Evolutionary conservation across 2,329 filamentous ascomycete species (phyloP).

Genomic region (Purpureocillium takamizusanense): DNA sequence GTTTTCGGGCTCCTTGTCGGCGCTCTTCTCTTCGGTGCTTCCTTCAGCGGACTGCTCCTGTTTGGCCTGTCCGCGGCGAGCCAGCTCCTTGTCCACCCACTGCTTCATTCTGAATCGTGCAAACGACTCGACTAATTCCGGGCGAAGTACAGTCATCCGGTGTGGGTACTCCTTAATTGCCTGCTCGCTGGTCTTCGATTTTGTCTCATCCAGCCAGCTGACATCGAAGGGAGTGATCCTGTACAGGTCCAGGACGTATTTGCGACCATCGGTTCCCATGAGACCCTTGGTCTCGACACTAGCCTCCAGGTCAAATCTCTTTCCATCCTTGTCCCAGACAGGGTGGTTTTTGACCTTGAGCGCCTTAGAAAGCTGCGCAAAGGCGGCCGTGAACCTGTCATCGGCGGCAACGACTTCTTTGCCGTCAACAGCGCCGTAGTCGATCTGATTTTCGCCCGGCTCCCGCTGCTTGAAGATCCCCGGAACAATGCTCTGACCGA

Average conservation of each 20-base stretch:
- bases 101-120: conserved; percentile 79
- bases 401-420: conserved; percentile 92
- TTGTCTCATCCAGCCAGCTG: conserved; percentile 75
- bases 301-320: conserved; percentile 83
- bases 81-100: conserved; percentile 74
- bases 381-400: conserved; percentile 73
- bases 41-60: conserved; percentile 20
- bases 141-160: conserved; percentile 87
- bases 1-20: conserved; percentile 26
- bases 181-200: conserved; percentile 32
- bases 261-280: conserved; percentile 91
- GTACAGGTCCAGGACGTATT: conserved; percentile 96
- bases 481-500: conserved; percentile 95
- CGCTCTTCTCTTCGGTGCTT: conserved; percentile 23
- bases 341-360: conserved; percentile 89
- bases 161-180: conserved; percentile 66
- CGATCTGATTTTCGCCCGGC: conserved; percentile 95
- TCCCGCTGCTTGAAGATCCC: conserved; percentile 99
- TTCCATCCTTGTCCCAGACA: conserved; percentile 95
- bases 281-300: conserved; percentile 97
- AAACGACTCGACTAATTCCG: conserved; percentile 82
- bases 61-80: conserved; percentile 40
- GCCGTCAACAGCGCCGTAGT: conserved; percentile 95
- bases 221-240: conserved; percentile 89
- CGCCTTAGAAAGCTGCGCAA: conserved; percentile 83